phyloP scores from a whole-genome alignment of 2,329 filamentous ascomycete genomes.

The Harringtonia lauricola region DNA sequence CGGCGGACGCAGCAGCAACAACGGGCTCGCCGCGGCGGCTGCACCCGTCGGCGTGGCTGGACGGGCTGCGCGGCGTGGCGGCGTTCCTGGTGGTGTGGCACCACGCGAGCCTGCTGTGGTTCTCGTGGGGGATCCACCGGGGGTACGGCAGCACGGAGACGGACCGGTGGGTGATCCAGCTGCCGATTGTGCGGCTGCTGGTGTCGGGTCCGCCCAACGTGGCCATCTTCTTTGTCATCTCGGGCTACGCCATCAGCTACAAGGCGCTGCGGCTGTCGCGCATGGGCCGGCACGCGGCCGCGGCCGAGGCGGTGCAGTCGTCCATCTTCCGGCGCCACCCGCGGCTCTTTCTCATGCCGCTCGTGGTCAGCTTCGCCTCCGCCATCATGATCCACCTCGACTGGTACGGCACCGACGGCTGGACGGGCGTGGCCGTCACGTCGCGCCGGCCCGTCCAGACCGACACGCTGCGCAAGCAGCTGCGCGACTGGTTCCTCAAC shows the following conservation, averaged over 20 bases:
- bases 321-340: constrained; percentile 13
- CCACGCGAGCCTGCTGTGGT: constrained; percentile 24
- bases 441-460: constrained; percentile 6
- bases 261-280: constrained; percentile 13
- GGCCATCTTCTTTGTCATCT: constrained; percentile 37
- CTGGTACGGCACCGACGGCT: constrained; percentile 9
- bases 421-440: constrained; percentile 5
- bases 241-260: constrained; percentile 14
- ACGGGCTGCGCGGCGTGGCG: constrained; percentile 43
- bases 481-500: constrained; percentile 6
- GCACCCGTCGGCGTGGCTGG: constrained; percentile 24
- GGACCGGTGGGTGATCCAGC: constrained; percentile 17
- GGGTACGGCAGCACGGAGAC: constrained; percentile 14
- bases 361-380: constrained; percentile 5
- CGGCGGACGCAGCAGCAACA: not conserved
- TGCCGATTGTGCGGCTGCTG: constrained; percentile 25
- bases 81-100: constrained; percentile 43
- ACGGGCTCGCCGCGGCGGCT: not conserved
- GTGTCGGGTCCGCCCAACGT: constrained; percentile 26
- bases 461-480: constrained; percentile 1
- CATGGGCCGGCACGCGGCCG: constrained; percentile 8
- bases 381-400: constrained; percentile 6
- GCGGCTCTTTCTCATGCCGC: constrained; percentile 13
- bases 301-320: constrained; percentile 11
- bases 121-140: constrained; percentile 17